These are phyloP conservation scores for Gracilariopsis chorda DNA, from an alignment of 23 red algal genomes.

Conservation along the genomic window DNA sequence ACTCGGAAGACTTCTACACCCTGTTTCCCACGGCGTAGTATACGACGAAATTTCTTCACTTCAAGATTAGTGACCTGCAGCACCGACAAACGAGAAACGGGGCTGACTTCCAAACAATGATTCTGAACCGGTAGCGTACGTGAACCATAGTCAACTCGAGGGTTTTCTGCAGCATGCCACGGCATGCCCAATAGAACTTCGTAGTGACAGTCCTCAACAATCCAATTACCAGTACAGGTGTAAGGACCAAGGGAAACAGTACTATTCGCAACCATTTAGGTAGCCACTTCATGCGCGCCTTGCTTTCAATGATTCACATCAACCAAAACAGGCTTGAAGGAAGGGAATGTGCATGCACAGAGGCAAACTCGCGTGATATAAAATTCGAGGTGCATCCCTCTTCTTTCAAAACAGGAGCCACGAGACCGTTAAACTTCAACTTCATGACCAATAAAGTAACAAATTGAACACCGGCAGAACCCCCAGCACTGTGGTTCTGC, in stretches of 20 bases:
- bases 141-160: background rate
- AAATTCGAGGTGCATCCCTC: background rate
- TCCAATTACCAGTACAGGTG: background rate
- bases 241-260: background rate
- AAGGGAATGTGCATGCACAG: too few species aligned
- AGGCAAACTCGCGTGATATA: background rate
- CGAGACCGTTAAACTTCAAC: too few species aligned
- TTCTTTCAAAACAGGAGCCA: slow-evolving; percentile 8
- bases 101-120: background rate
- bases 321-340: background rate
- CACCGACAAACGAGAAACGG: background rate
- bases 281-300: background rate
- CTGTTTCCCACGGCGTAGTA: background rate
- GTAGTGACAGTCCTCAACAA: background rate
- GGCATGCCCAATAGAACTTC: background rate
- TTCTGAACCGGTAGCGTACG: background rate
- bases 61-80: background rate
- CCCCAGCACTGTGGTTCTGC: too few species aligned
- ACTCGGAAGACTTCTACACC: too few species aligned
- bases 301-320: background rate
- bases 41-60: background rate
- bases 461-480: too few species aligned
- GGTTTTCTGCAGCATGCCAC: background rate
- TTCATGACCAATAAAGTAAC: too few species aligned
- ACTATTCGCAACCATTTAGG: background rate